Evolutionary conservation across 257 asterid species (phyloP).

Genomic region (Hygrophila difformis): DNA sequence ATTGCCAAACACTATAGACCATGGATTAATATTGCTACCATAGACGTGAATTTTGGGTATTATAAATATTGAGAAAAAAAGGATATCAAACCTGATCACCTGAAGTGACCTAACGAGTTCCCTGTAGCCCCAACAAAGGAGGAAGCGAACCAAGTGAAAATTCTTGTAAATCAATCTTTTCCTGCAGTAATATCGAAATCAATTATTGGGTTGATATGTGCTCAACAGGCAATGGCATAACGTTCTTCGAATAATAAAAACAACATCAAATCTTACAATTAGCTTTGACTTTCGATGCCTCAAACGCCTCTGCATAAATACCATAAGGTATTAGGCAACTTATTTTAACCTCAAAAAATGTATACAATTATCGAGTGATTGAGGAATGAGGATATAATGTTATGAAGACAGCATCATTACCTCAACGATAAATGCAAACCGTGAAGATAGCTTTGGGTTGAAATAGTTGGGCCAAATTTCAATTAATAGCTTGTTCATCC

Average conservation of each 20-base stretch:
- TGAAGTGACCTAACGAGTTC: constrained; percentile 77
- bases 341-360: background rate
- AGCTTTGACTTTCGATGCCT: constrained; percentile 77
- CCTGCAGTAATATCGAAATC: too few species aligned
- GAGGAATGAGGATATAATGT: background rate
- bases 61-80: too few species aligned
- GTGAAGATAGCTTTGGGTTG: constrained; percentile 73
- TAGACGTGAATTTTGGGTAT: too few species aligned
- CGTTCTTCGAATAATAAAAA: too few species aligned
- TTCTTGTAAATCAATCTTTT: constrained; percentile 74
- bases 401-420: constrained; percentile 27
- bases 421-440: constrained; percentile 82
- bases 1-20: too few species aligned
- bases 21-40: too few species aligned
- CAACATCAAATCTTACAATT: constrained; percentile 70
- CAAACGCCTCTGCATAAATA: constrained; percentile 66
- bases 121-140: constrained; percentile 77
- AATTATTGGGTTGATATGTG: too few species aligned
- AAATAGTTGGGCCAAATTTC: constrained; percentile 78
- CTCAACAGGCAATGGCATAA: too few species aligned
- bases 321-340: background rate
- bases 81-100: constrained; percentile 73
- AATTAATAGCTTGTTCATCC: constrained; percentile 79
- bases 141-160: constrained; percentile 86
- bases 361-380: too few species aligned